Evolutionary conservation across 2,329 filamentous ascomycete species (phyloP).

Genomic region (Sarocladium strictum): DNA sequence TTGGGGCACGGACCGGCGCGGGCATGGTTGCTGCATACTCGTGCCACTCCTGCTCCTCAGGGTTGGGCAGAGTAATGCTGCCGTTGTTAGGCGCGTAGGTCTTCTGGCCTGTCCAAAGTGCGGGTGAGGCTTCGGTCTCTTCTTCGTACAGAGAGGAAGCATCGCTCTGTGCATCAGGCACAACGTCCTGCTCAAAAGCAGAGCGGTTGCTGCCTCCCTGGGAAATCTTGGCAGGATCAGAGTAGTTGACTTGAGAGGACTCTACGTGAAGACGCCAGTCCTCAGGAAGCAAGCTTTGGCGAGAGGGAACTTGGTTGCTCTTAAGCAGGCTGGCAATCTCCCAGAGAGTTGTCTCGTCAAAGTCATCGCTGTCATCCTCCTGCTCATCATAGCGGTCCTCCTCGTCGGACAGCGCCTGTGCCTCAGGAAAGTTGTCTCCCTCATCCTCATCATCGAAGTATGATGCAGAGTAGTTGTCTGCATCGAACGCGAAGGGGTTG

Average conservation of each 20-base stretch:
- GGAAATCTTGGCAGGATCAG: not conserved
- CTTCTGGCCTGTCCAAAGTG: not conserved
- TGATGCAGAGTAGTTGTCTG: slow-evolving; percentile 38
- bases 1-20: slow-evolving; percentile 9
- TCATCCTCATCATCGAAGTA: slow-evolving; percentile 59
- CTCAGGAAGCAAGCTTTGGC: slow-evolving; percentile 42
- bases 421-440: slow-evolving; percentile 27
- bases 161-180: not conserved
- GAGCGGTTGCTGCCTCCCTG: not conserved
- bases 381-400: slow-evolving; percentile 21
- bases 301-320: slow-evolving; percentile 45
- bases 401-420: slow-evolving; percentile 6
- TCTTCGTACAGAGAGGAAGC: not conserved
- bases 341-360: slow-evolving; percentile 58
- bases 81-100: not conserved
- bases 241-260: not conserved
- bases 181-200: not conserved
- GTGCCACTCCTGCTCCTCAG: slow-evolving; percentile 28
- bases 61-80: slow-evolving; percentile 26
- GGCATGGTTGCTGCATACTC: slow-evolving; percentile 19
- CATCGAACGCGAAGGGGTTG: slow-evolving; percentile 9
- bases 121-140: not conserved
- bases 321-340: slow-evolving; percentile 57
- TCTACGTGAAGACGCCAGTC: slow-evolving; percentile 15
- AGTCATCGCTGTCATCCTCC: slow-evolving; percentile 41